These are phyloP conservation scores for Vigna hirtella DNA, from an alignment of 306 rosid genomes.

Conservation along the genomic window DNA sequence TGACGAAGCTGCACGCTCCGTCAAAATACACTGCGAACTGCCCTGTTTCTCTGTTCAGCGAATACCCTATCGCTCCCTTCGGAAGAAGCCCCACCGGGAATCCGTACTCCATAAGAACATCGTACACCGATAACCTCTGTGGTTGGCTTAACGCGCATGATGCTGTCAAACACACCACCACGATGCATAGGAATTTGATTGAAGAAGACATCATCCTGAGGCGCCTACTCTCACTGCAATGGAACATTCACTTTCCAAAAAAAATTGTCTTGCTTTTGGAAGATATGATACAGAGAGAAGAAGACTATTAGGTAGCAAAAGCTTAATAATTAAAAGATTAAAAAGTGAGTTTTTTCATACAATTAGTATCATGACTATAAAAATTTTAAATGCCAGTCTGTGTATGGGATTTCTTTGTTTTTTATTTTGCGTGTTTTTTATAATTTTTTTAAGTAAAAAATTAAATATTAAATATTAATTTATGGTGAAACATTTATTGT, in stretches of 20 bases:
- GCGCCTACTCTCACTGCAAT: neutral
- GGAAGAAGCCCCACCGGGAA: slow-evolving; percentile 79
- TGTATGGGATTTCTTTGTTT: neutral
- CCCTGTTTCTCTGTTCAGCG: slow-evolving; percentile 55
- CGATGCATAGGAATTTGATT: slow-evolving; percentile 9
- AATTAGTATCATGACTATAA: neutral
- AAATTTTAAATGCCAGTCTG: neutral
- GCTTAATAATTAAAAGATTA: neutral
- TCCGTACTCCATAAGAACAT: slow-evolving; percentile 56
- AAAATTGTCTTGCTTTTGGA: neutral
- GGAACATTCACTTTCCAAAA: neutral
- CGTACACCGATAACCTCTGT: slow-evolving; percentile 53
- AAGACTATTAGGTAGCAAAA: neutral
- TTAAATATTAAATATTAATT: neutral
- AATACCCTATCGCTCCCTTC: slow-evolving; percentile 56
- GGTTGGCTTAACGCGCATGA: slow-evolving; percentile 12
- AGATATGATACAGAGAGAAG: neutral
- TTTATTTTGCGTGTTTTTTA: neutral
- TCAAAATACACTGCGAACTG: slow-evolving; percentile 50
- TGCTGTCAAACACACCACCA: neutral
- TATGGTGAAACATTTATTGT: neutral
- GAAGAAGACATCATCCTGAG: slow-evolving; percentile 3
- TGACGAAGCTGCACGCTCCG: slow-evolving; percentile 47
- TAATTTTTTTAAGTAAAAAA: neutral
- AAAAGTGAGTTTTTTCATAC: neutral